phyloP scores from a whole-genome alignment of 805 yeast species.

The Monosporozyma solicola region DNA sequence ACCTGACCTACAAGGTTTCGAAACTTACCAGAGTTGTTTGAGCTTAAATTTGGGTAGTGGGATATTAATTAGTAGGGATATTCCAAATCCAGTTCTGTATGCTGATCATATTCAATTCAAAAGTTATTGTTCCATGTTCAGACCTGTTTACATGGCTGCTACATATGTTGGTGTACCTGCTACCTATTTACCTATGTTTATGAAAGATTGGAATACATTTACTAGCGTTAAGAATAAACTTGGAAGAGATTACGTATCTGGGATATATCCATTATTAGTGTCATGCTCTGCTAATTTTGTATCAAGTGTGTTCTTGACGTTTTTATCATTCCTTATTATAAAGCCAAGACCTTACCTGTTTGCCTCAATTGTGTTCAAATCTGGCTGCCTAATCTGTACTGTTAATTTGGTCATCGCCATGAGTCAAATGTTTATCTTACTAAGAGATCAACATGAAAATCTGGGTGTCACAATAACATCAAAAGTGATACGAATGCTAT shows the following conservation, averaged over 20 bases:
- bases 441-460: constrained; percentile 39
- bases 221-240: constrained; percentile 23
- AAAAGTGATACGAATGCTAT: constrained; percentile 30
- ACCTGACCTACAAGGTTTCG: background rate
- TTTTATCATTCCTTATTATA: constrained; percentile 56
- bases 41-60: constrained; percentile 29
- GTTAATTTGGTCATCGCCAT: constrained; percentile 45
- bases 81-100: constrained; percentile 9
- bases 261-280: constrained; percentile 54
- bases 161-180: constrained; percentile 26
- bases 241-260: constrained; percentile 42
- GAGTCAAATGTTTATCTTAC: constrained; percentile 36
- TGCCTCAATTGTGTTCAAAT: constrained; percentile 18
- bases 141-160: constrained; percentile 32
- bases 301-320: constrained; percentile 51
- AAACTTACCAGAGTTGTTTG: constrained; percentile 22
- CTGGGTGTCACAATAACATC: constrained; percentile 28
- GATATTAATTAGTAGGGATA: constrained; percentile 17
- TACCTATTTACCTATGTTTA: constrained; percentile 34
- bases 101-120: constrained; percentile 18
- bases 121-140: constrained; percentile 28
- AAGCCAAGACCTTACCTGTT: constrained; percentile 50
- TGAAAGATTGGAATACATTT: constrained; percentile 41
- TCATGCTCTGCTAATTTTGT: constrained; percentile 58
- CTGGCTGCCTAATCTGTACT: constrained; percentile 45